Evolutionary conservation across 2,329 filamentous ascomycete genomes (phyloP), one percentile per base, ranked within the genome.

Genomic region (Pseudogymnoascus sp.): DNA sequence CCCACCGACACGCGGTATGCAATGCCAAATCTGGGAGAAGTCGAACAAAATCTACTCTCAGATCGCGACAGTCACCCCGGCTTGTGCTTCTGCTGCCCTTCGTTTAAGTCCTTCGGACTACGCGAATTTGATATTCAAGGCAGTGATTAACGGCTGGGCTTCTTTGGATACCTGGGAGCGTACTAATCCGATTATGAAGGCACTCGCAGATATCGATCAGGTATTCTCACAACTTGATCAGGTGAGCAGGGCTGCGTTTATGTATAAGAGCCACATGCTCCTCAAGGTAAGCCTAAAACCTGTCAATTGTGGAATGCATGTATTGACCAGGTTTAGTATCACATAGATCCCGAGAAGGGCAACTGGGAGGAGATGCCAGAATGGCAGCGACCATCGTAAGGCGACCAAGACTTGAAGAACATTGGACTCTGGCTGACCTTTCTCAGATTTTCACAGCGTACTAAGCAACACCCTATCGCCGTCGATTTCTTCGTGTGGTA

Each of bases 301-400:
- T 19, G 7, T 53, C 14, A 16, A 53, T n/a, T 56, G 10, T 14
- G 14, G n/a, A 19, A 19, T 22, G 24, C 28, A 56, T 22, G n/a
- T 19, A 53, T 50, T 56, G 4, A 62, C 35, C 35, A 8, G 26
- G 4, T 60, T 28, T 37, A 68, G 66, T 68, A 68, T 59, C 65
- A 66, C 35, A 60, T 68, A 24, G 64, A 66, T 38, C 19, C 63
- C 8, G 61, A 64, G 16, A 50, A 31, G 33, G 22, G 59, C 4
- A 65, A 65, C 31, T 41, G 66, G 46, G 65, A 66, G n/a, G 56
- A 63, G 12, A 65, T 68, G 46, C 65, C 66, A 1, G 43, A 56
- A 24, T 68, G 66, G 66, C 66, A 68, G 50, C 61, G 66, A 53
- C 66, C 66, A 22, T 60, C 65, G 66, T 67, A 63, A 50, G 63